Evolutionary conservation across 2,329 filamentous ascomycete genomes (phyloP).

Genomic region (Dactylellina drechsleri): DNA sequence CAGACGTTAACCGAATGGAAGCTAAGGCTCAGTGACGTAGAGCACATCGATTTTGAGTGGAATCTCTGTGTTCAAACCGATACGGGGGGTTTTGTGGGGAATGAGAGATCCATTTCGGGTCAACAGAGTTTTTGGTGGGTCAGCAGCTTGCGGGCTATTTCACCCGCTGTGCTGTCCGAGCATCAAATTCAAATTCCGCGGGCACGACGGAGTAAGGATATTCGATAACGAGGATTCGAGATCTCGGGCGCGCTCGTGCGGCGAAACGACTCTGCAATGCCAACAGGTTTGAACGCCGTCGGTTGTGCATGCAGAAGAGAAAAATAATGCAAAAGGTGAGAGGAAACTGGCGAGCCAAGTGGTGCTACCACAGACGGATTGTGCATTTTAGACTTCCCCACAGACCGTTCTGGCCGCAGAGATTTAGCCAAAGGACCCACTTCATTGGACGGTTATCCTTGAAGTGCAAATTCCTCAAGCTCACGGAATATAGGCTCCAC

Average conservation of each 20-base stretch:
- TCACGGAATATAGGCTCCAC: conserved; percentile 52
- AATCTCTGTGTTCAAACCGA: conserved; percentile 31
- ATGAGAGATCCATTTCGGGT: conserved; percentile 34
- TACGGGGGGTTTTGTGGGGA: conserved; percentile 42
- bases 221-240: conserved; percentile 41
- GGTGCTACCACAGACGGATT: conserved; percentile 34
- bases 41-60: conserved; percentile 26
- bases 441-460: conserved; percentile 42
- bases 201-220: conserved; percentile 12
- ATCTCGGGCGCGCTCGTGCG: conserved; percentile 30
- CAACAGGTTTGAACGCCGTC: conserved; percentile 4
- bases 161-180: conserved; percentile 20
- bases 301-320: conserved; percentile 22
- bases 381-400: conserved; percentile 50
- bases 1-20: conserved; percentile 28
- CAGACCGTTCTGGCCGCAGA: conserved; percentile 50
- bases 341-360: conserved; percentile 30
- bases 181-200: conserved; percentile 16
- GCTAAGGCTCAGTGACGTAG: conserved; percentile 41
- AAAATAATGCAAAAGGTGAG: conserved; percentile 9
- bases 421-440: conserved; percentile 36
- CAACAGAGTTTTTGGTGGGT: not conserved
- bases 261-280: conserved; percentile 33
- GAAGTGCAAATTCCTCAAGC: conserved; percentile 47
- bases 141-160: conserved; percentile 2